Conservation (phyloP, 768 basidiomycete genomes). For the Suillus weaverae region DNA sequence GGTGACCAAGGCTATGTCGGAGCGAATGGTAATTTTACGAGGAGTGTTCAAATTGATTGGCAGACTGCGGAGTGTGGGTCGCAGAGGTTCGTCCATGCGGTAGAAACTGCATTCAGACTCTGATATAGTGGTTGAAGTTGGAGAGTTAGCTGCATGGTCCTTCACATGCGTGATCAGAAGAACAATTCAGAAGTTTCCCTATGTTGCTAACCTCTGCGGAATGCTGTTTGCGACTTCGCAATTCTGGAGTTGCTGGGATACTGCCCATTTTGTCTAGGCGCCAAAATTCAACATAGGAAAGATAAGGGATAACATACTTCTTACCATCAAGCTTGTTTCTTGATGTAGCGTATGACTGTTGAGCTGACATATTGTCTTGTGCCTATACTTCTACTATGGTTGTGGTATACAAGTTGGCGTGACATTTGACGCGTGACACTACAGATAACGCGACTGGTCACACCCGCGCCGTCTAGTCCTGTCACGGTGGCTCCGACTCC, state of each 20-base stretch:
- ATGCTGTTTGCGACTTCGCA: constrained; percentile 15
- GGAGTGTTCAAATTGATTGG: constrained; percentile 26
- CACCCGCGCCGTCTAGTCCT: constrained; percentile 15
- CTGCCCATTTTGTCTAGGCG: constrained; percentile 11
- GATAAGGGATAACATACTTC: not conserved
- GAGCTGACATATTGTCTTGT: not conserved
- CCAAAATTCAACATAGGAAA: not conserved
- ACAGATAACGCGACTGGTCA: constrained; percentile 28
- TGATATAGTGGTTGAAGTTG: constrained; percentile 34
- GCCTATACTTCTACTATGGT: not conserved
- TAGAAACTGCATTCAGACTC: constrained; percentile 27
- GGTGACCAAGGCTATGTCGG: constrained; percentile 66
- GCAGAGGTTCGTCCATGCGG: constrained; percentile 17
- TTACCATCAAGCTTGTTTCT: not conserved
- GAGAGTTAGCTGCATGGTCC: constrained; percentile 22
- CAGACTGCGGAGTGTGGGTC: constrained; percentile 15
- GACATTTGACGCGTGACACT: constrained; percentile 22
- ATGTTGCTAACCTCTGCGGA: constrained; percentile 16
- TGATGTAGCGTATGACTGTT: not conserved
- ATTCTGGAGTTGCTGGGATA: constrained; percentile 15
- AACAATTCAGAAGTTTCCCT: not conserved
- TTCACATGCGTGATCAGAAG: not conserved
- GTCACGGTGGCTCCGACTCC: not conserved
- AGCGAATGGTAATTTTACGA: constrained; percentile 50
- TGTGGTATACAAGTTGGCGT: not conserved